These are phyloP conservation scores for Yarrowia alimentaria DNA, from an alignment of 805 yeast genomes.

Conservation along the genomic window DNA sequence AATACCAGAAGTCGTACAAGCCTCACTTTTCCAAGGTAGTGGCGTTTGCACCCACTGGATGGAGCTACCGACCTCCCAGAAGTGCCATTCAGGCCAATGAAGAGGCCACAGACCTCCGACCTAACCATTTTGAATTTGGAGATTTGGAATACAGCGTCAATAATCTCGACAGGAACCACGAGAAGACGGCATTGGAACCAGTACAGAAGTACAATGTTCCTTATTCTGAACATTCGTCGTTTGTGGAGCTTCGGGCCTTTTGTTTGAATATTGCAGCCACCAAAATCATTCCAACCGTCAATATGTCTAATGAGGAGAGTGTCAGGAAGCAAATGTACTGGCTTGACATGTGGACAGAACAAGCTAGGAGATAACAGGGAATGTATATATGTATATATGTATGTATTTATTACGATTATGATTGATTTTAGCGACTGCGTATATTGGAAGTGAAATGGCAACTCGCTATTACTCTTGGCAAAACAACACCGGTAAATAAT, in stretches of 20 bases:
- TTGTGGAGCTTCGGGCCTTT: slow-evolving; percentile 70
- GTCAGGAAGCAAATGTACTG: slow-evolving; percentile 10
- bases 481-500: too few relatives aligned
- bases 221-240: slow-evolving; percentile 93
- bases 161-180: slow-evolving; percentile 37
- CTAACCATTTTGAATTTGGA: slow-evolving; percentile 28
- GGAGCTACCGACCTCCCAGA: slow-evolving; percentile 56
- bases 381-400: neutral
- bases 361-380: slow-evolving; percentile 11
- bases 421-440: too few relatives aligned
- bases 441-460: too few relatives aligned
- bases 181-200: slow-evolving; percentile 38
- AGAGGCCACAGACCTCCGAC: slow-evolving; percentile 29
- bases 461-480: too few relatives aligned
- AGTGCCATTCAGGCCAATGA: slow-evolving; percentile 30
- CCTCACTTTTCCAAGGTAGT: slow-evolving; percentile 56
- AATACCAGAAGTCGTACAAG: slow-evolving; percentile 50
- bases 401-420: too few relatives aligned
- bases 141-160: slow-evolving; percentile 32
- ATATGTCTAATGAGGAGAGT: slow-evolving; percentile 27
- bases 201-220: slow-evolving; percentile 66
- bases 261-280: slow-evolving; percentile 51
- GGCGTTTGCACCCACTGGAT: slow-evolving; percentile 88
- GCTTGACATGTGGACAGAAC: slow-evolving; percentile 22
- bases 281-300: slow-evolving; percentile 76